phyloP scores from a whole-genome alignment of 768 basidiomycete species.

The Boletus insuetus region DNA sequence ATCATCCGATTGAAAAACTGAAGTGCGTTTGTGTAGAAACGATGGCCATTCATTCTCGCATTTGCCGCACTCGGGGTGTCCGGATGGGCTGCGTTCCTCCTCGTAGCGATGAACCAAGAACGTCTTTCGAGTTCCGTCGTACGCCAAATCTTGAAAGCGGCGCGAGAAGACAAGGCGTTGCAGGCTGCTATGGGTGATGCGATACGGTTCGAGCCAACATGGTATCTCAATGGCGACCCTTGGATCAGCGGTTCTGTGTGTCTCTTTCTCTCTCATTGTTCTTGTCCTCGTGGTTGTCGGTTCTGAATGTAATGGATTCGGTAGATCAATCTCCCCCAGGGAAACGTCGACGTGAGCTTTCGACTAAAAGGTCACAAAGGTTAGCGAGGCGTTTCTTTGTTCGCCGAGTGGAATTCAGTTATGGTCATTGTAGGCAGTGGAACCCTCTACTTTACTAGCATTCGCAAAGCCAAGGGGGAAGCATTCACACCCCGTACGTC shows the following conservation, averaged over 20 bases:
- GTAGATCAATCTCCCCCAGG: slow-evolving; percentile 71
- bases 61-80: slow-evolving; percentile 51
- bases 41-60: slow-evolving; percentile 58
- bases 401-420: not conserved
- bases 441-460: slow-evolving; percentile 81
- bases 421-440: slow-evolving; percentile 50
- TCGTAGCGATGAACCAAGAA: slow-evolving; percentile 73
- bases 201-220: slow-evolving; percentile 33
- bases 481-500: slow-evolving; percentile 61
- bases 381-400: slow-evolving; percentile 23
- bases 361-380: slow-evolving; percentile 71
- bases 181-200: slow-evolving; percentile 60
- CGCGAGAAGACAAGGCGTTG: slow-evolving; percentile 52
- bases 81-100: slow-evolving; percentile 67
- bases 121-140: slow-evolving; percentile 74
- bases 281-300: not conserved
- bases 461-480: slow-evolving; percentile 69
- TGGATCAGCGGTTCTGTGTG: slow-evolving; percentile 65
- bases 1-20: not conserved
- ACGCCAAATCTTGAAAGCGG: slow-evolving; percentile 58
- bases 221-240: slow-evolving; percentile 74
- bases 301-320: not conserved
- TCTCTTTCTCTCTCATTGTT: slow-evolving; percentile 21
- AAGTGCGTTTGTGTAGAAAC: slow-evolving; percentile 23
- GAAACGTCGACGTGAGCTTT: slow-evolving; percentile 76